Base-by-base conservation (phyloP, 345 rosid genomes). In the Camelina neglecta region DNA sequence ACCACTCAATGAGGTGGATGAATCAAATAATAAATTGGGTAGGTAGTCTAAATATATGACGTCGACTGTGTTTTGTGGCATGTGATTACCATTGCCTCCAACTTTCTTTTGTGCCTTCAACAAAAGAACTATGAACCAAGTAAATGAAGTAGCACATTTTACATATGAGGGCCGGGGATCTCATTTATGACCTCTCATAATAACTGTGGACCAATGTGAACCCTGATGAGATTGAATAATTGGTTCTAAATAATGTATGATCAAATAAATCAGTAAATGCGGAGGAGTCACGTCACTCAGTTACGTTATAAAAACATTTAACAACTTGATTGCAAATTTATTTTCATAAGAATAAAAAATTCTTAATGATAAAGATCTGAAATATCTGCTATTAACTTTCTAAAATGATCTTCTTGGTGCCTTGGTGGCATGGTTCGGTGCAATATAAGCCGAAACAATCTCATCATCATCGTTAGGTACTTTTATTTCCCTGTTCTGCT, bases 191-290 rank as follows among this genome's bases (percentile, higher is more conserved):
- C 39, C 29, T 21, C 57, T 55, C 29, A 66, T 66, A 60, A 49
- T 49, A 38, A 50, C 26, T 59, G 62, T 67, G 73, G 73, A 50
- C 73, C 73, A 67, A 75, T 59, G 16, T 49, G 23, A 51, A 59
- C 45, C 24, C 18, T 39, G 15, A 57, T 45, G 48, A 23, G 20
- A 11, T 15, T 31, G 2, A 35, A 35, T 15, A 35, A 35, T 15
- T 65, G 39, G 12, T 21, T 42, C 31, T 54, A 9, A 39, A 57
- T 57, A 29, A 53, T 67, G 35, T 36, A 38, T 18, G 7, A 16
- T 11, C 26, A 55, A 56, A 33, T 21, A 42, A 45, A 33, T 44
- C 36, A 45, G 65, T 64, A 44, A 65, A 56, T 35, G 50, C 21
- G 57, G 7, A 8, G 2, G 11, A 38, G 38, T 35, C 38, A 53